phyloP scores from a whole-genome alignment of 202 grass and related monocot genomes.

The Digitaria exilis region DNA sequence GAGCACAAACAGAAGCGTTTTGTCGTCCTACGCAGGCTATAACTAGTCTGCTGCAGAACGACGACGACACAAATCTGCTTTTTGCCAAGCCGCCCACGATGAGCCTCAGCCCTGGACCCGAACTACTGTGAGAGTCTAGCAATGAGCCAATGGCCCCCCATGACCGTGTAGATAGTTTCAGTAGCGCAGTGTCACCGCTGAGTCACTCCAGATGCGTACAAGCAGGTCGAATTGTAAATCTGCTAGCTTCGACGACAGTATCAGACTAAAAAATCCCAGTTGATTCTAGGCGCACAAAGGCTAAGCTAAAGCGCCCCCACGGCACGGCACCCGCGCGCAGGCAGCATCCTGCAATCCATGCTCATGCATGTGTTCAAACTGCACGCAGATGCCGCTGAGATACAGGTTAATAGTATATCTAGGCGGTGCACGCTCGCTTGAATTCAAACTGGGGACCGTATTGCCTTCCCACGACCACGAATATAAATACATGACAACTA shows the following conservation, averaged over 20 bases:
- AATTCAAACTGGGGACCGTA: slow-evolving; percentile 27
- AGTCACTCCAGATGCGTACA: slow-evolving; percentile 34
- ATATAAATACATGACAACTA: too few species aligned
- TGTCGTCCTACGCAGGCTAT: neutral
- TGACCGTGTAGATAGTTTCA: neutral
- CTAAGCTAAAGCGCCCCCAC: neutral
- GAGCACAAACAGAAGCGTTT: neutral
- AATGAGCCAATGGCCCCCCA: neutral
- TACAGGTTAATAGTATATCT: neutral
- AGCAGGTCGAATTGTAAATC: slow-evolving; percentile 12
- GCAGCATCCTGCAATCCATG: too few species aligned
- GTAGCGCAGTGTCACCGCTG: slow-evolving; percentile 13
- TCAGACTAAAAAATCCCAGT: neutral
- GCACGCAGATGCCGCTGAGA: neutral
- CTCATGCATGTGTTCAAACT: slow-evolving; percentile 18
- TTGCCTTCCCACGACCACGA: neutral
- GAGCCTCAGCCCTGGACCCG: neutral
- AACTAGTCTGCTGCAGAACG: neutral
- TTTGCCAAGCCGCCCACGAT: neutral
- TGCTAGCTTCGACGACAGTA: neutral
- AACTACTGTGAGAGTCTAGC: neutral
- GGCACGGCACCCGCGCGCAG: neutral
- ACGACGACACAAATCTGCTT: neutral
- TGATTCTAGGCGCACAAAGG: slow-evolving; percentile 24
- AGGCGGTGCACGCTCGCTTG: slow-evolving; percentile 29